Conservation (phyloP, 1,139 yeast genomes). For the Suhomyces atakaporum region DNA sequence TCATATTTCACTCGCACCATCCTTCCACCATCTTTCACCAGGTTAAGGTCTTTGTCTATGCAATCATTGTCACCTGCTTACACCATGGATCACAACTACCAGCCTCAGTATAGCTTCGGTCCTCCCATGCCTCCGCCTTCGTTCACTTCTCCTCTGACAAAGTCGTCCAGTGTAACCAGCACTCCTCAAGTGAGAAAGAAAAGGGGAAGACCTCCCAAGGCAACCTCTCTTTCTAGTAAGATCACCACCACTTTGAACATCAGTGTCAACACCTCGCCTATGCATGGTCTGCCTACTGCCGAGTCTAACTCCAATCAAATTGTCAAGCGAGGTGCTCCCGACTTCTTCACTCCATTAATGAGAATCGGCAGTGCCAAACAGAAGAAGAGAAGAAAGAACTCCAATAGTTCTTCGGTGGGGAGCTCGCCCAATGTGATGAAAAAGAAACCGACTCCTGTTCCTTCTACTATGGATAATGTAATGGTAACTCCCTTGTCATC, state of each 20-base stretch:
- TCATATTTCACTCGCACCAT: not conserved
- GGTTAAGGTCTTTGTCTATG: not conserved
- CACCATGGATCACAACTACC: conserved; percentile 8
- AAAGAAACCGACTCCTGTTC: conserved; percentile 4
- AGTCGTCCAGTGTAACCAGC: conserved; percentile 6
- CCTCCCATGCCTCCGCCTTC: conserved; percentile 3
- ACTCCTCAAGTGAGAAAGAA: conserved; percentile 37
- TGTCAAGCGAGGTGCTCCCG: conserved; percentile 48
- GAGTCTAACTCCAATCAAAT: conserved; percentile 39
- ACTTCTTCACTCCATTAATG: conserved; percentile 50
- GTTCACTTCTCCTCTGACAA: conserved; percentile 1
- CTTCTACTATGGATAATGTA: conserved; percentile 13
- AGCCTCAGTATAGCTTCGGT: conserved; percentile 1
- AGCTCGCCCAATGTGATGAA: conserved; percentile 10
- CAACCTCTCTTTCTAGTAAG: conserved; percentile 40
- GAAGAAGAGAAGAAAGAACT: conserved; percentile 18
- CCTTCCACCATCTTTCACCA: too few species aligned
- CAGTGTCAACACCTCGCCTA: conserved; percentile 38
- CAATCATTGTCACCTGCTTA: conserved; percentile 6
- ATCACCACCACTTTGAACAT: conserved; percentile 48
- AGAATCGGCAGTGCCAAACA: conserved; percentile 38
- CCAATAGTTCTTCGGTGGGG: conserved; percentile 10
- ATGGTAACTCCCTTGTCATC: conserved; percentile 28
- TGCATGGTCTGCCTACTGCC: conserved; percentile 24
- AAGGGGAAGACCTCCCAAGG: conserved; percentile 53